These are phyloP conservation scores for Claviceps spartinae DNA, from an alignment of 2,329 filamentous ascomycete genomes.

Conservation along the genomic window DNA sequence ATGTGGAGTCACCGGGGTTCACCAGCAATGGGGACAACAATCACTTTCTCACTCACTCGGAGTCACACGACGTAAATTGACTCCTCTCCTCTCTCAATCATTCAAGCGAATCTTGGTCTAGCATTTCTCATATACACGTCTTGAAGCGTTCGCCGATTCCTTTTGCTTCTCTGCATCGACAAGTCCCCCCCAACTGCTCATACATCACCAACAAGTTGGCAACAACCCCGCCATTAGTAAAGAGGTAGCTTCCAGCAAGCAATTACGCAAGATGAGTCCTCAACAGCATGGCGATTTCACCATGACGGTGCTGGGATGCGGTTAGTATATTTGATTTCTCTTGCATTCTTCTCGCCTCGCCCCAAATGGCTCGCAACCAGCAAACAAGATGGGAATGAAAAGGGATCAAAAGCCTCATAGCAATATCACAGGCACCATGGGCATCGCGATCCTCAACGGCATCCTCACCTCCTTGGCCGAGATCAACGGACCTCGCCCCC, in stretches of 20 bases:
- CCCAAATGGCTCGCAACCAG: neutral
- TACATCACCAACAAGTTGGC: neutral
- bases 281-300: constrained; percentile 43
- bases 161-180: neutral
- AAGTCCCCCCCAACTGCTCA: neutral
- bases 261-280: constrained; percentile 4
- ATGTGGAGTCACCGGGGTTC: no score
- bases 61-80: neutral
- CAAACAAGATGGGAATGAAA: neutral
- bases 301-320: constrained; percentile 70
- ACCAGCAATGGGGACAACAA: no score
- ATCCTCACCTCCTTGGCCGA: constrained; percentile 57
- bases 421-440: constrained; percentile 54
- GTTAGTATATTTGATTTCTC: constrained; percentile 31
- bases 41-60: neutral
- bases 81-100: neutral
- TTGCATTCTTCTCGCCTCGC: neutral
- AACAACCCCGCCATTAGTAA: neutral
- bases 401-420: neutral
- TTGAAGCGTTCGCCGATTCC: neutral
- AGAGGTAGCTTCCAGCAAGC: neutral
- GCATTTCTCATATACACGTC: neutral
- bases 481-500: constrained; percentile 32
- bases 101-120: neutral
- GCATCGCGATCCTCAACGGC: constrained; percentile 69